Evolutionary conservation across 208 protist species (phyloP).

Genomic region (Trypanosoma boissoni): DNA sequence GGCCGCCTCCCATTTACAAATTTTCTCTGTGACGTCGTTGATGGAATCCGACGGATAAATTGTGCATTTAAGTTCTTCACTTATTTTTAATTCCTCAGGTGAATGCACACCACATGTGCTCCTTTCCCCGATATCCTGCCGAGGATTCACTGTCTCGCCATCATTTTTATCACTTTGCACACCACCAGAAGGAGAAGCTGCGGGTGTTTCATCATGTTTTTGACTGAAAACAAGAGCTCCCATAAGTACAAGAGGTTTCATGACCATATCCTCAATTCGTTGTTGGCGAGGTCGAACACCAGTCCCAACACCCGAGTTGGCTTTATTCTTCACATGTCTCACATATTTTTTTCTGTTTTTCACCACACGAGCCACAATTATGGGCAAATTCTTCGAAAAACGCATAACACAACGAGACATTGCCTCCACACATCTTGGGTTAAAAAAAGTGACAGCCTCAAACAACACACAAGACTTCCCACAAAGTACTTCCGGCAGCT

Average conservation of each 20-base stretch:
- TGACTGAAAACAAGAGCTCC: constrained; percentile 73
- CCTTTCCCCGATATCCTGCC: background rate
- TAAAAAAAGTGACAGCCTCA: constrained; percentile 81
- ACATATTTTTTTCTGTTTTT: constrained; percentile 55
- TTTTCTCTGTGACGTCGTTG: constrained; percentile 60
- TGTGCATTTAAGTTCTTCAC: constrained; percentile 62
- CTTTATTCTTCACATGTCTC: constrained; percentile 33
- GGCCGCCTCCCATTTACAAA: constrained; percentile 71
- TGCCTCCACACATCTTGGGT: constrained; percentile 60
- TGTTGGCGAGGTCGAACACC: constrained; percentile 47
- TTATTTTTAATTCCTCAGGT: constrained; percentile 49
- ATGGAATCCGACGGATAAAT: constrained; percentile 76
- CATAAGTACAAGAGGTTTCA: constrained; percentile 86
- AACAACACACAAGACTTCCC: constrained; percentile 67
- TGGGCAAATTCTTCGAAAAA: constrained; percentile 76
- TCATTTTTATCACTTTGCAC: background rate
- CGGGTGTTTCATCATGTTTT: background rate
- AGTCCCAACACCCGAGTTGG: constrained; percentile 51
- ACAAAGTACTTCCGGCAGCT: constrained; percentile 65
- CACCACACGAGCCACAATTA: constrained; percentile 80
- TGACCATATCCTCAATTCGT: constrained; percentile 83
- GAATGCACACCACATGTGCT: constrained; percentile 64
- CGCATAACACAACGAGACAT: constrained; percentile 70
- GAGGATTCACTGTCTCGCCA: background rate
- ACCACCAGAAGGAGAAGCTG: background rate